phyloP scores from a whole-genome alignment of 371 early-diverging fungal species.

The Zopfochytrium polystomum region DNA sequence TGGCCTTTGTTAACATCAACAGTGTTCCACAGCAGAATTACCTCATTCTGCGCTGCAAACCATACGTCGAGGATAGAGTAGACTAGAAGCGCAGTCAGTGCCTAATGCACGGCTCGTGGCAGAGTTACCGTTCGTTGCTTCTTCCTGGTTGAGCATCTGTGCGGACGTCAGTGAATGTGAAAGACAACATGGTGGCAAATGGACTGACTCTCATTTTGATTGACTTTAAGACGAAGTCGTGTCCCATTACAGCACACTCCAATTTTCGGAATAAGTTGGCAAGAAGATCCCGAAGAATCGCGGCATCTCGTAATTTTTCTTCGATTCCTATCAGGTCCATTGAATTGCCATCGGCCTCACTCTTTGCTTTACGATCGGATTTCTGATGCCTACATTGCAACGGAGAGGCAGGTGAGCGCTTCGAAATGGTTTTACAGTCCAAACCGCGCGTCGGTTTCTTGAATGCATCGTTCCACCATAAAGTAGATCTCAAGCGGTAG shows the following conservation, averaged over 20 bases:
- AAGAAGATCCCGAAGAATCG: conserved; percentile 75
- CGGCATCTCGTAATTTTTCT: conserved; percentile 58
- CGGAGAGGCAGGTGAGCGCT: no score
- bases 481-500: conserved; percentile 78
- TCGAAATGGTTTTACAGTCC: background rate
- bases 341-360: no score
- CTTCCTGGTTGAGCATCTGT: background rate
- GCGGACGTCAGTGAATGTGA: background rate
- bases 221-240: conserved; percentile 64
- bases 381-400: no score
- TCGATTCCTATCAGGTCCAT: conserved; percentile 41
- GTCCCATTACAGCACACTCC: conserved; percentile 77
- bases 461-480: conserved; percentile 82
- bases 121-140: background rate
- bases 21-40: conserved; percentile 15
- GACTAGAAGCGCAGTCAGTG: conserved; percentile 16
- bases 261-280: conserved; percentile 79
- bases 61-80: conserved; percentile 59
- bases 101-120: background rate
- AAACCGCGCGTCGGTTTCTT: conserved; percentile 79
- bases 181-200: background rate
- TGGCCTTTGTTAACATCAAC: conserved; percentile 1
- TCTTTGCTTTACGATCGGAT: no score
- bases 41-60: conserved; percentile 67
- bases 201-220: conserved; percentile 17